phyloP scores from a whole-genome alignment of 345 rosid genomes.

The Pseudoturritis turrita region DNA sequence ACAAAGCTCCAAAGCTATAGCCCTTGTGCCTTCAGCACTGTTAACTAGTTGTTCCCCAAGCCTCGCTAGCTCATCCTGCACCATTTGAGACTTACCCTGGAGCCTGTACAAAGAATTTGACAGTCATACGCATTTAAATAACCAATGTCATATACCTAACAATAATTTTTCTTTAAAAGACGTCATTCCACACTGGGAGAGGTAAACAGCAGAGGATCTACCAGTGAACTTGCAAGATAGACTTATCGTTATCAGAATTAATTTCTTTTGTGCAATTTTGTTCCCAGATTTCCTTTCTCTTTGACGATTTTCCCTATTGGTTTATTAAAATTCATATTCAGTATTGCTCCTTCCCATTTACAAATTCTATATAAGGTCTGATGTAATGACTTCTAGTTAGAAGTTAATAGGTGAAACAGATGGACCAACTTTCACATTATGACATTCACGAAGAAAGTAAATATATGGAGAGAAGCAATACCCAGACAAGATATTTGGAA shows the following conservation, averaged over 20 bases:
- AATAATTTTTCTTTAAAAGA: background rate
- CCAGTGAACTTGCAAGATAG: background rate
- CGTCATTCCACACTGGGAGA: constrained; percentile 2
- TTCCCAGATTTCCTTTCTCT: background rate
- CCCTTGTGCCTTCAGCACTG: constrained; percentile 93
- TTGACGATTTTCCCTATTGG: background rate
- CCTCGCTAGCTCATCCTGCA: constrained; percentile 81
- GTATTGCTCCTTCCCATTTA: background rate
- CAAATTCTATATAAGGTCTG: background rate
- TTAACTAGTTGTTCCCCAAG: constrained; percentile 85
- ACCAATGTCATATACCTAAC: background rate
- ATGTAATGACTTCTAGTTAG: background rate
- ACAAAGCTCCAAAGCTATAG: constrained; percentile 95
- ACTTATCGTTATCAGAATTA: background rate
- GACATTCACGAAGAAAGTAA: constrained; percentile 15
- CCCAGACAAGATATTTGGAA: constrained; percentile 95
- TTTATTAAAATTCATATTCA: background rate
- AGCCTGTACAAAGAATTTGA: constrained; percentile 46
- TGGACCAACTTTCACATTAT: background rate
- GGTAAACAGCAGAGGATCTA: background rate
- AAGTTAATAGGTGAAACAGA: background rate
- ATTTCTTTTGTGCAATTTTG: background rate
- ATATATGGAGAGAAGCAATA: constrained; percentile 32
- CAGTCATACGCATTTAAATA: background rate
- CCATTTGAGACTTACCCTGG: constrained; percentile 85